Conservation (phyloP, 2,329 filamentous ascomycete species). For the Neonectria neomacrospora region DNA sequence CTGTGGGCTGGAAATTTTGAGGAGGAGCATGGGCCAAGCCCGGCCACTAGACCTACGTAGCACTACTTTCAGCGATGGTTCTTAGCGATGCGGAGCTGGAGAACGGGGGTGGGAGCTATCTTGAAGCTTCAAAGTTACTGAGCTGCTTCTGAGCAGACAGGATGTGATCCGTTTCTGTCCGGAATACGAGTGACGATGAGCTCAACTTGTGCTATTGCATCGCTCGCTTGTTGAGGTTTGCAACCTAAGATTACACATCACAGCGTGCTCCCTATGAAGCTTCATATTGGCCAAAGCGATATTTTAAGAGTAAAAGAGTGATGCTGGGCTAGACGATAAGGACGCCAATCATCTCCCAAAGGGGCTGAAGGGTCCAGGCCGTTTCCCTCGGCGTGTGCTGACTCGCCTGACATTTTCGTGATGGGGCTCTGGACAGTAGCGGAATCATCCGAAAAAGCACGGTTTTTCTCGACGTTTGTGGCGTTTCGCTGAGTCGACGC, state of each 20-base stretch:
- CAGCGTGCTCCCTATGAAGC: background rate
- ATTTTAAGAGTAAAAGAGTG: background rate
- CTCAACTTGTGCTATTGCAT: background rate
- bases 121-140: background rate
- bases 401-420: background rate
- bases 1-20: background rate
- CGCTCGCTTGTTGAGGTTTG: background rate
- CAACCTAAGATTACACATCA: background rate
- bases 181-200: background rate
- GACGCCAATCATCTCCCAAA: conserved; percentile 1
- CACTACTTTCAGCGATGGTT: background rate
- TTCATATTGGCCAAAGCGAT: background rate
- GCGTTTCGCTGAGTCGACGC: background rate
- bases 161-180: background rate
- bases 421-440: background rate
- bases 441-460: background rate
- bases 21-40: background rate
- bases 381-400: background rate
- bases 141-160: background rate
- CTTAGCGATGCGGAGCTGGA: background rate
- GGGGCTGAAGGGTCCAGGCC: background rate
- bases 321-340: background rate
- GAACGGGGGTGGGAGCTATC: background rate
- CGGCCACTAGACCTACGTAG: too few relatives aligned
- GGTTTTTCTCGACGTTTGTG: background rate